Base-by-base conservation (phyloP, 805 yeast genomes). In the Wickerhamiella kurtzmanii region DNA sequence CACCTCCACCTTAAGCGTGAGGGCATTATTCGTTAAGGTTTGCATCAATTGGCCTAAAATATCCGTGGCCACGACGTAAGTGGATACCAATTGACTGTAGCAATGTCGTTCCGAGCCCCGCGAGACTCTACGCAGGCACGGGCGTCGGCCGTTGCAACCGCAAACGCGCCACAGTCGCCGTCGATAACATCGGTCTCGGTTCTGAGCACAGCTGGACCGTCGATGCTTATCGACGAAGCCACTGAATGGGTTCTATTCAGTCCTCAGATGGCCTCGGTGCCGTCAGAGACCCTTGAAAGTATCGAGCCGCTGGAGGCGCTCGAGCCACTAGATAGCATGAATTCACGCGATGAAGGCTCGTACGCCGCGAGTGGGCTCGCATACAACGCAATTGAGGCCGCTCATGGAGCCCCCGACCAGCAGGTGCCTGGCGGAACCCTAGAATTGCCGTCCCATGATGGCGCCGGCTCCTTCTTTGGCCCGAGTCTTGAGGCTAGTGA, bases 201-300 rank as follows among this genome's bases (percentile, higher is more conserved):
- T 5, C 44, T 49, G 15, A 44, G 48, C 43, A 45, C 42, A 2
- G 36, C 19, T 22, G 22, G 13, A 37, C 48, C 22, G 45, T 36
- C 20, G 18, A 35, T 16, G 37, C 17, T 15, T 22, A 41, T n/a
- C 8, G 41, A 44, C 28, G 56, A 48, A 13, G 53, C 53, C 46
- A 53, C 56, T 47, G 69, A 63, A 45, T 65, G 70, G 70, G 65
- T 65, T 13, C 55, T 65, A 41, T 65, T 65, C 50, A 59, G 67
- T 20, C 67, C 68, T 2, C 60, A 53, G 40, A 25, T 50, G 25
- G 47, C 47, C 17, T 44, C 51, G 2, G 39, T 38, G 17, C 46
- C 39, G n/a, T 37, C 37, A 16, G 50, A 42, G 19, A 32, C 41
- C 25, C 19, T 40, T 22, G 46, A n/a, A 15, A 3, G 45, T 6